phyloP scores from a whole-genome alignment of 306 rosid genomes.

The Dalbergia cochinchinensis region DNA sequence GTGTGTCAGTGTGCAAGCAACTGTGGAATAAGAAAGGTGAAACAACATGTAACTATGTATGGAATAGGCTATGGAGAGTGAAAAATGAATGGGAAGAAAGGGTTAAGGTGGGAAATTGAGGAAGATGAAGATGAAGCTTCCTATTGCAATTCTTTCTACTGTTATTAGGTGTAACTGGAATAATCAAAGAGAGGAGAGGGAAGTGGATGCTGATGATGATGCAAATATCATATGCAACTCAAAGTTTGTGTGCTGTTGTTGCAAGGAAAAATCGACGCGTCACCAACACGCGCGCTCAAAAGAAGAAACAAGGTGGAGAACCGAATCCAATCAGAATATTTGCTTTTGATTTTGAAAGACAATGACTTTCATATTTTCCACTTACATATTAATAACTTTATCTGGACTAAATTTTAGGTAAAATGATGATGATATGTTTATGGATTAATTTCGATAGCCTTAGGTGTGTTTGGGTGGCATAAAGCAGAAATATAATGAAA shows the following conservation, averaged over 20 bases:
- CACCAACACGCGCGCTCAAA: neutral
- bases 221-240: neutral
- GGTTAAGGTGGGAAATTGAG: conserved; percentile 9
- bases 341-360: conserved; percentile 5
- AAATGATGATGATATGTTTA: too few relatives aligned
- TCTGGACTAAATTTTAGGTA: too few relatives aligned
- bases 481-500: too few relatives aligned
- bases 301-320: neutral
- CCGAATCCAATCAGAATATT: conserved; percentile 29
- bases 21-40: conserved; percentile 1
- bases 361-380: neutral
- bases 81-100: neutral
- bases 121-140: conserved; percentile 29
- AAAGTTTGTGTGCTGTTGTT: neutral
- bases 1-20: conserved; percentile 25
- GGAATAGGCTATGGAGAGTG: neutral
- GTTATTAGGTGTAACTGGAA: neutral
- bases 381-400: neutral
- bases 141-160: neutral
- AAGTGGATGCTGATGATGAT: conserved; percentile 14
- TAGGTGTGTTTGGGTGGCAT: too few relatives aligned
- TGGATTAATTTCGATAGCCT: too few relatives aligned
- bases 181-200: neutral
- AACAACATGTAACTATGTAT: conserved; percentile 35
- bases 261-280: conserved; percentile 4